phyloP scores from a whole-genome alignment of 1,139 yeast genomes.

The Kodamaea fungicola region DNA sequence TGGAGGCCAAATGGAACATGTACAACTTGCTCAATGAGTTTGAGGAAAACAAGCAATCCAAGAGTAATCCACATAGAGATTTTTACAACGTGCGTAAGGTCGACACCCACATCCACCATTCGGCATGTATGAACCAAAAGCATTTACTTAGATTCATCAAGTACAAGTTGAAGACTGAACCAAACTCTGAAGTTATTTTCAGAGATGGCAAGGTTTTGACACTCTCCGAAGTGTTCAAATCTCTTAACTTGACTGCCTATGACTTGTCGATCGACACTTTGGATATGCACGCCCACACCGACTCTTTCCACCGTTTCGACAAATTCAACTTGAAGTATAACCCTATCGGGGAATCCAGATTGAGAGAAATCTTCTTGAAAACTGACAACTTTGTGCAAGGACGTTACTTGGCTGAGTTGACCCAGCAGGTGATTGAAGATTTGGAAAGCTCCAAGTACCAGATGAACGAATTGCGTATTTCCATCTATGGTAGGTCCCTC shows the following conservation, averaged over 20 bases:
- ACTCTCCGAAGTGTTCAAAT: conserved; percentile 80
- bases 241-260: conserved; percentile 86
- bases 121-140: conserved; percentile 98
- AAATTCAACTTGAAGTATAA: conserved; percentile 96
- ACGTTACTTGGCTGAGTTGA: conserved; percentile 84
- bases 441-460: conserved; percentile 93
- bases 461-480: conserved; percentile 93
- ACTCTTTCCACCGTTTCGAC: conserved; percentile 95
- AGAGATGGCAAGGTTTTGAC: conserved; percentile 93
- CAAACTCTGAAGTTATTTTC: conserved; percentile 85
- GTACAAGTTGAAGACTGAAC: conserved; percentile 62
- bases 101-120: conserved; percentile 98
- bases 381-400: conserved; percentile 94
- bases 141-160: conserved; percentile 92
- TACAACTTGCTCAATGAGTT: conserved; percentile 85
- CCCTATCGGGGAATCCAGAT: conserved; percentile 96
- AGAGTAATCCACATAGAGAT: conserved; percentile 82
- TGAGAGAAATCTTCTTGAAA: conserved; percentile 91
- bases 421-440: conserved; percentile 90
- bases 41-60: conserved; percentile 82
- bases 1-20: conserved; percentile 96
- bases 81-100: conserved; percentile 97
- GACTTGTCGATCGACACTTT: conserved; percentile 93
- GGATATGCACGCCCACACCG: conserved; percentile 99
- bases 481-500: conserved; percentile 83